A percentile compares a stretch with the other conserved stretches of the same genome.
These are phyloP conservation scores for Axilococcus clingmanii DNA, from an alignment of 139 green algal genomes.

Conservation along the genomic window DNA sequence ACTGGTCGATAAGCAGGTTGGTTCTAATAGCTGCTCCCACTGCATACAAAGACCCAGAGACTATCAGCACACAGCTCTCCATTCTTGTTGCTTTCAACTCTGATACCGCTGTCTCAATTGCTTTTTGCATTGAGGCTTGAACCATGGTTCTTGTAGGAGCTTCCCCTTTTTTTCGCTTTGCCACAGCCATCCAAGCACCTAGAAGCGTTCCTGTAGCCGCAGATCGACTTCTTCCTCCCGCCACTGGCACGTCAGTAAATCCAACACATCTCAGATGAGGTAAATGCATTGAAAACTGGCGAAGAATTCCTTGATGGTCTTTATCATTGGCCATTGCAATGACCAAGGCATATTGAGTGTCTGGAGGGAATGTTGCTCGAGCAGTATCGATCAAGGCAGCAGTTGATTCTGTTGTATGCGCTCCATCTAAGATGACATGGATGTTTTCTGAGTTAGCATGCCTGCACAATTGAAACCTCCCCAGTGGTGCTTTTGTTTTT, in stretches of 20 bases:
- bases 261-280: constrained; percentile 47
- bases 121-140: constrained; percentile 47
- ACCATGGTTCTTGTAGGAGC: constrained; percentile 43
- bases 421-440: constrained; percentile 62
- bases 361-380: constrained; percentile 31
- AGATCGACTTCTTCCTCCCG: constrained; percentile 32
- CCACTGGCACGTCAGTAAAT: constrained; percentile 61
- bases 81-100: constrained; percentile 33
- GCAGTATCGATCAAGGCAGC: constrained; percentile 40
- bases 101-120: constrained; percentile 39
- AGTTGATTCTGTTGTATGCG: constrained; percentile 61
- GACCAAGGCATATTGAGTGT: constrained; percentile 46
- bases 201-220: constrained; percentile 46
- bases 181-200: constrained; percentile 40
- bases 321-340: constrained; percentile 79
- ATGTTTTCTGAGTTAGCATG: neutral
- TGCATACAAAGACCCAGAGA: constrained; percentile 65
- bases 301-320: constrained; percentile 39
- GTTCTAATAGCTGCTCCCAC: constrained; percentile 32
- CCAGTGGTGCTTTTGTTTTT: constrained; percentile 33
- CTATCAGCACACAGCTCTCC: constrained; percentile 33
- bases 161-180: constrained; percentile 3
- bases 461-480: constrained; percentile 58
- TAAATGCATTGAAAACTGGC: constrained; percentile 15
- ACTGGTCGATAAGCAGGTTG: too few species aligned